phyloP scores from a whole-genome alignment of 352 stramenopile species.

The Bremia lactucae region DNA sequence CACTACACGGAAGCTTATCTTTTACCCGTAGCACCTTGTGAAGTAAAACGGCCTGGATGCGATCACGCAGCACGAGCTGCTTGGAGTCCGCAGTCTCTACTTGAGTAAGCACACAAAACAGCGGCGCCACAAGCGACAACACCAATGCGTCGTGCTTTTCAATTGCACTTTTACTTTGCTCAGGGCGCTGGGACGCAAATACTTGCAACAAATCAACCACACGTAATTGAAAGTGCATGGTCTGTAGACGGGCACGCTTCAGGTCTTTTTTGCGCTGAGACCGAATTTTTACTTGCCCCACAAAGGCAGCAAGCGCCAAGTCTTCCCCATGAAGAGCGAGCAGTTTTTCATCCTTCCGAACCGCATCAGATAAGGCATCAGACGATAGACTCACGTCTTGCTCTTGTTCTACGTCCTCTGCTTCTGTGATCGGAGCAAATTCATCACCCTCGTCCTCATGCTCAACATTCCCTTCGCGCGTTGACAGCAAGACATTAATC shows the following conservation, averaged over 20 bases:
- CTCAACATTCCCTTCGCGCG: conserved; percentile 19
- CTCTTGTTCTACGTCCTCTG: conserved; percentile 26
- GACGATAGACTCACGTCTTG: conserved; percentile 45
- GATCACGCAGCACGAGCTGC: conserved; percentile 64
- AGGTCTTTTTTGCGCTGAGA: conserved; percentile 68
- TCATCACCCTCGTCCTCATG: conserved; percentile 42
- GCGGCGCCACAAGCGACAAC: conserved; percentile 42
- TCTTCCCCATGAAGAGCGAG: conserved; percentile 67
- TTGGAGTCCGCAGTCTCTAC: conserved; percentile 50
- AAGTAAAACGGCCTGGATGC: conserved; percentile 49
- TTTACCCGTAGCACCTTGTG: conserved; percentile 59
- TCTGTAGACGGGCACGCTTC: conserved; percentile 51
- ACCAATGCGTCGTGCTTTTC: conserved; percentile 22
- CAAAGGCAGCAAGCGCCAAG: conserved; percentile 65
- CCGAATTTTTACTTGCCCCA: conserved; percentile 63
- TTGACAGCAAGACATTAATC: conserved; percentile 48
- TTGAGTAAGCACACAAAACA: conserved; percentile 45
- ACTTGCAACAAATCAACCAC: conserved; percentile 72
- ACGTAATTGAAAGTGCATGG: conserved; percentile 80
- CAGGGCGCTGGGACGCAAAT: conserved; percentile 32
- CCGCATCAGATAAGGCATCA: conserved; percentile 50
- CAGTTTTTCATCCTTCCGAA: conserved; percentile 52
- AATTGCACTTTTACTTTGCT: conserved; percentile 10
- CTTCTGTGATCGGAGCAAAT: conserved; percentile 26
- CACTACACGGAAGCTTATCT: conserved; percentile 24